Conservation (phyloP, 331 rosid genomes). For the Acacia pycnantha region DNA sequence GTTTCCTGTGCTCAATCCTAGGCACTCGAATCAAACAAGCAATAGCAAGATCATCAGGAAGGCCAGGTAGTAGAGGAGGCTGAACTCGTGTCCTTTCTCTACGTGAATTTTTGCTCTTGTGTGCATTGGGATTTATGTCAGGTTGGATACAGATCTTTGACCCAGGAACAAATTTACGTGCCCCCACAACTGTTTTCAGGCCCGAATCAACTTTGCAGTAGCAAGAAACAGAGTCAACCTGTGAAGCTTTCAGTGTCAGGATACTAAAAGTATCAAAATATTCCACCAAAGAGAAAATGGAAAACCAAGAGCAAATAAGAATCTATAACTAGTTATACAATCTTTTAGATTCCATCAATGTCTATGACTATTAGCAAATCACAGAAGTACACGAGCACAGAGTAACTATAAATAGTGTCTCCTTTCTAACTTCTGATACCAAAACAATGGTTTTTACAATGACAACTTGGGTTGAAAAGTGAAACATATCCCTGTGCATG, state of each 20-base stretch:
- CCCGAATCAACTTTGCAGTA: conserved; percentile 98
- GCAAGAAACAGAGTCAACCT: conserved; percentile 99
- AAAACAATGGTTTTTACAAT: not conserved
- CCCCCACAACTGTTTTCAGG: conserved; percentile 94
- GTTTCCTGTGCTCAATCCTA: conserved; percentile 83
- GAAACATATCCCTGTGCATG: not conserved
- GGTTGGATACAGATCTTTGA: conserved; percentile 96
- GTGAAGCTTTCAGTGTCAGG: conserved; percentile 42
- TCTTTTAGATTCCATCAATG: not conserved
- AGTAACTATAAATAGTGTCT: not conserved
- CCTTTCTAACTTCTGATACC: not conserved
- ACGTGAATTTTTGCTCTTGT: conserved; percentile 68
- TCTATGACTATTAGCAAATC: not conserved
- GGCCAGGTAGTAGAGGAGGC: conserved; percentile 96
- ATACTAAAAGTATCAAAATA: conserved; percentile 12
- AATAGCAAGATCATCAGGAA: conserved; percentile 98
- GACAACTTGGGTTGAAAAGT: conserved; percentile 5
- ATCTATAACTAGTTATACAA: not conserved
- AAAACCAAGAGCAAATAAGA: not conserved
- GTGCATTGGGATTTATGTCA: conserved; percentile 94
- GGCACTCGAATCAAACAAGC: conserved; percentile 98
- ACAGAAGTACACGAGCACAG: not conserved
- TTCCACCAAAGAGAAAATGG: not conserved
- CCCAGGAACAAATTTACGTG: conserved; percentile 95
- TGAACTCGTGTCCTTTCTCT: conserved; percentile 86